Evolutionary conservation across 2,329 filamentous ascomycete species (phyloP).

Genomic region (Aureobasidium sp.): DNA sequence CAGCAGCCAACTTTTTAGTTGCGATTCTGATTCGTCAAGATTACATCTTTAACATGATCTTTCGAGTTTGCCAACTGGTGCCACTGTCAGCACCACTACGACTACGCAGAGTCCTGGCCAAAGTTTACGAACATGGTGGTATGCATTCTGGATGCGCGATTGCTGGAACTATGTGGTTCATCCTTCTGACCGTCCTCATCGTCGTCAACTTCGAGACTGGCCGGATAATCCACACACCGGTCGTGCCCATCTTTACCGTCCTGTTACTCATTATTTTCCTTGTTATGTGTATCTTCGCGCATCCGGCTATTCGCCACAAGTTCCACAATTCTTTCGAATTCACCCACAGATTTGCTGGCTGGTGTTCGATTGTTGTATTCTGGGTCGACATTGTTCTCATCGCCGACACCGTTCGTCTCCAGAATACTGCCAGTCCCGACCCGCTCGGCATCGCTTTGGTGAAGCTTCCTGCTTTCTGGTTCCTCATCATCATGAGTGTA

Average conservation of each 20-base stretch:
- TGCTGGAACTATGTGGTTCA: conserved; percentile 37
- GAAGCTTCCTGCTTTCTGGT: conserved; percentile 55
- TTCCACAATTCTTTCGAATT: conserved; percentile 65
- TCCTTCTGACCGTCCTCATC: conserved; percentile 32
- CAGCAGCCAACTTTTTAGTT: conserved; percentile 13
- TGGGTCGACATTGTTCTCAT: conserved; percentile 56
- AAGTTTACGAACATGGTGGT: conserved; percentile 33
- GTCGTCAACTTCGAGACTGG: conserved; percentile 22
- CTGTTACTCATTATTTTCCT: conserved; percentile 52
- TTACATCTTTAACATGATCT: conserved; percentile 15
- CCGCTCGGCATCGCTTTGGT: conserved; percentile 34
- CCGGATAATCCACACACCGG: conserved; percentile 22
- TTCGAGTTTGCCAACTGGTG: not conserved
- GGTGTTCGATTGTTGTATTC: conserved; percentile 58
- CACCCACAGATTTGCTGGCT: conserved; percentile 65
- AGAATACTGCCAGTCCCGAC: conserved; percentile 18
- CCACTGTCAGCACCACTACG: conserved; percentile 8
- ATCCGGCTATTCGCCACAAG: conserved; percentile 55
- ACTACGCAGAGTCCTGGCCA: not conserved
- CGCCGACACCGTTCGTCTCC: conserved; percentile 34
- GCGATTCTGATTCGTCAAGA: conserved; percentile 11
- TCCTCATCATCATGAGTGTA: conserved; percentile 56
- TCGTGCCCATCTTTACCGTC: conserved; percentile 47
- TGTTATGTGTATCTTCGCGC: conserved; percentile 55
- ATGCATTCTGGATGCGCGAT: conserved; percentile 33